A percentile compares a stretch with the other conserved stretches of the same genome.
phyloP scores from a whole-genome alignment of 1,284 basidiomycete genomes.

The Papiliotrema nemorosa region DNA sequence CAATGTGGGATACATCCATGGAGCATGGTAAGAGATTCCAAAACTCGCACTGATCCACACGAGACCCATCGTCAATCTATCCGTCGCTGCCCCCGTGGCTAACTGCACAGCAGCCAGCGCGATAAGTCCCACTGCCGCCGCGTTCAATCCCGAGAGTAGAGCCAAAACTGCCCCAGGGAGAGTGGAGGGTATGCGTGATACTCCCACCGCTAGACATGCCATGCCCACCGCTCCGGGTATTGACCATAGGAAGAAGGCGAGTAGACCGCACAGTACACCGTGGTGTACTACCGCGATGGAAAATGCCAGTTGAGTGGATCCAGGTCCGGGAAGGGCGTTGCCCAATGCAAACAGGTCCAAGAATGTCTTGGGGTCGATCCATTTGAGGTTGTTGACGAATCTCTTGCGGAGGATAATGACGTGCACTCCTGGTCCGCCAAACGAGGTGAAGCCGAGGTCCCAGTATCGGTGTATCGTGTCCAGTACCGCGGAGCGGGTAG shows the following conservation, averaged over 20 bases:
- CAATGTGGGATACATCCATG: slow-evolving; percentile 51
- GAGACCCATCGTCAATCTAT: slow-evolving; percentile 53
- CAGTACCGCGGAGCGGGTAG: too few relatives aligned
- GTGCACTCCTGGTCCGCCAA: slow-evolving; percentile 34
- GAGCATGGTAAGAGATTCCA: slow-evolving; percentile 56
- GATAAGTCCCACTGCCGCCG: slow-evolving; percentile 59
- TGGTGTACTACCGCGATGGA: slow-evolving; percentile 45
- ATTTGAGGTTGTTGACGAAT: slow-evolving; percentile 30
- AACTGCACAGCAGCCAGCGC: slow-evolving; percentile 58
- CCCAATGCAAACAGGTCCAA: slow-evolving; percentile 51
- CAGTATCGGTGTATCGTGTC: too few relatives aligned
- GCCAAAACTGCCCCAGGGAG: slow-evolving; percentile 56
- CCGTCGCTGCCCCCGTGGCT: slow-evolving; percentile 54
- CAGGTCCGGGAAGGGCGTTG: slow-evolving; percentile 52
- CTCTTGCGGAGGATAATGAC: slow-evolving; percentile 31
- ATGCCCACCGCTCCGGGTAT: slow-evolving; percentile 57
- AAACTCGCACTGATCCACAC: slow-evolving; percentile 54
- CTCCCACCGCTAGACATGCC: slow-evolving; percentile 55
- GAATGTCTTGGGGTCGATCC: slow-evolving; percentile 33
- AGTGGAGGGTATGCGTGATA: slow-evolving; percentile 51
- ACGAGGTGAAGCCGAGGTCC: slow-evolving; percentile 31
- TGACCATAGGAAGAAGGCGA: slow-evolving; percentile 49
- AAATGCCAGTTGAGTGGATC: slow-evolving; percentile 50
- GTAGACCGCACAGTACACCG: slow-evolving; percentile 44
- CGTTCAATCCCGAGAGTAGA: slow-evolving; percentile 59